These are phyloP conservation scores for Eucalyptus virginea DNA, from an alignment of 345 rosid species.

Conservation along the genomic window DNA sequence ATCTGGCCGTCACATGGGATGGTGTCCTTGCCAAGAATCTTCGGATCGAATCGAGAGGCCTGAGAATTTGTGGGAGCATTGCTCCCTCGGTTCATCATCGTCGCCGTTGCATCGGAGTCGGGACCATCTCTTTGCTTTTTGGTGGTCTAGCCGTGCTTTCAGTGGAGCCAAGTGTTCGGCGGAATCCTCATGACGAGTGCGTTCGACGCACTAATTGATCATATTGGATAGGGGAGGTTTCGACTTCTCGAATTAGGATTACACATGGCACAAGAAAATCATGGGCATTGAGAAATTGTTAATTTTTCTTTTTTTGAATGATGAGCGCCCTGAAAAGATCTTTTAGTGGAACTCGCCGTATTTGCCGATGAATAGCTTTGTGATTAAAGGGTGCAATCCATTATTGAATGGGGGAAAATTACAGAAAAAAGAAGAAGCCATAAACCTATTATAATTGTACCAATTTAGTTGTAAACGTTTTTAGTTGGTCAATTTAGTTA, in stretches of 20 bases:
- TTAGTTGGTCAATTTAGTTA: fast-evolving
- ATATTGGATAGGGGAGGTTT: background rate
- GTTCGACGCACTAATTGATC: background rate
- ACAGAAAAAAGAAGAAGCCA: too few species aligned
- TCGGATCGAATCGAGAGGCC: background rate
- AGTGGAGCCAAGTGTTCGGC: background rate
- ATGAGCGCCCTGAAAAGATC: background rate
- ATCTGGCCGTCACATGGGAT: background rate
- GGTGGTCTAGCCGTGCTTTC: background rate
- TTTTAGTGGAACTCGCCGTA: background rate
- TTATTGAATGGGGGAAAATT: background rate
- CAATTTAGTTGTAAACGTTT: fast-evolving
- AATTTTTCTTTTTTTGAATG: background rate
- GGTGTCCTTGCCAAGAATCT: background rate
- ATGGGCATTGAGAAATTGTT: background rate
- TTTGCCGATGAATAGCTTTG: too few species aligned
- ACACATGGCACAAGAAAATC: background rate
- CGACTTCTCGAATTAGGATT: background rate
- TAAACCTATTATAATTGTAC: fast-evolving
- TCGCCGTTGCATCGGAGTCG: background rate
- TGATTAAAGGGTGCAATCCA: too few species aligned
- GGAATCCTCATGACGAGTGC: background rate
- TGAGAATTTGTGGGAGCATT: background rate
- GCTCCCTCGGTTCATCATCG: background rate
- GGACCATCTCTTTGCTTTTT: background rate